phyloP scores from a whole-genome alignment of 1,284 basidiomycete species.

The Moesziomyces antarcticus region DNA sequence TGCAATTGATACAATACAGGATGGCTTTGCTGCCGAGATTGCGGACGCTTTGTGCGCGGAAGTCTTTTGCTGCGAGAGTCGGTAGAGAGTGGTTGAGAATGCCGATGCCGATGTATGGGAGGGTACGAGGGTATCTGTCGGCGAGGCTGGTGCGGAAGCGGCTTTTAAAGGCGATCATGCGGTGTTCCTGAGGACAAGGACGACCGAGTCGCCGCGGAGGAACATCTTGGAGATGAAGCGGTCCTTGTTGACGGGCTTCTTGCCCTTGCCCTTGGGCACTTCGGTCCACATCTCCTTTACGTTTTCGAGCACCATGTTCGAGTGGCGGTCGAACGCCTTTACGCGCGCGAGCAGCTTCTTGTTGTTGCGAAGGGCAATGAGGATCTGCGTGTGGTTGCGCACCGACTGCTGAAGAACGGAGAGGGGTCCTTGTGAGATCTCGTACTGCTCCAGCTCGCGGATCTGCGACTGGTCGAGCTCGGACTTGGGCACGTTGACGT shows the following conservation, averaged over 20 bases:
- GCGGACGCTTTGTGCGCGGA: no score
- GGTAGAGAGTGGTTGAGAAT: no score
- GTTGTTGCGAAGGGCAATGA: constrained; percentile 97
- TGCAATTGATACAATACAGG: no score
- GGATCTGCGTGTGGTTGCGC: constrained; percentile 95
- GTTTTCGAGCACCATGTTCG: constrained; percentile 82
- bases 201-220: constrained; percentile 67
- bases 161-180: constrained; percentile 6
- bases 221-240: constrained; percentile 99
- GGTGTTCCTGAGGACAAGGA: constrained; percentile 54
- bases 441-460: constrained; percentile 80
- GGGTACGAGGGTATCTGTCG: not conserved
- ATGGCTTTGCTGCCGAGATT: no score
- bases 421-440: constrained; percentile 77
- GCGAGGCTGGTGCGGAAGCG: not conserved
- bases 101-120: no score
- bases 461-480: constrained; percentile 97
- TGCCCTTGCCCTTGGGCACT: constrained; percentile 95
- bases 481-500: constrained; percentile 94
- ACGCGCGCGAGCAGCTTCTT: constrained; percentile 97
- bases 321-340: constrained; percentile 98
- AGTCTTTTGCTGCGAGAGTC: no score
- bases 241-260: constrained; percentile 92
- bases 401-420: constrained; percentile 99
- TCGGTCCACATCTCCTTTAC: constrained; percentile 93